Conservation (phyloP, 495 filamentous ascomycete genomes). For the Articulospora tetracladia region DNA sequence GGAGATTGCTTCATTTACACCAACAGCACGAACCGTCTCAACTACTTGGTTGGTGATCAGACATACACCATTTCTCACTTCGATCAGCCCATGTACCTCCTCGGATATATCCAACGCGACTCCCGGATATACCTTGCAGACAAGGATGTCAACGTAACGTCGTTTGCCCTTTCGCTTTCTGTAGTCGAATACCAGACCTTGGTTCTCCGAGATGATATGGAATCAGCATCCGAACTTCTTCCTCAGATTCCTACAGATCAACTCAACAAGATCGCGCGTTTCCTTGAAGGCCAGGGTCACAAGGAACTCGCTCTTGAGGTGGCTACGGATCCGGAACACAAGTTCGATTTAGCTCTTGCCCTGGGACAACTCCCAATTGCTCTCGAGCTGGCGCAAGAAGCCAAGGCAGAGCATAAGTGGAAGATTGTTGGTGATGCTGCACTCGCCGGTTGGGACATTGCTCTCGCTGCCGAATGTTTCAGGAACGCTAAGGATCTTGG, state of each 20-base stretch:
- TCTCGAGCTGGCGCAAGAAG: constrained; percentile 74
- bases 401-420: constrained; percentile 94
- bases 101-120: constrained; percentile 93
- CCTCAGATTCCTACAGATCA: constrained; percentile 80
- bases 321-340: constrained; percentile 94
- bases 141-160: constrained; percentile 89
- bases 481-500: constrained; percentile 83
- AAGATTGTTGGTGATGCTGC: constrained; percentile 94
- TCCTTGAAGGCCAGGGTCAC: constrained; percentile 95
- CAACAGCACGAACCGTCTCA: constrained; percentile 91
- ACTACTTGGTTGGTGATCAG: constrained; percentile 97
- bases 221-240: constrained; percentile 81
- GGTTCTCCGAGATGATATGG: constrained; percentile 92
- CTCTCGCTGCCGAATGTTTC: constrained; percentile 90
- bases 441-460: constrained; percentile 78
- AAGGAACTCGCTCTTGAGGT: constrained; percentile 94
- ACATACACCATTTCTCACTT: constrained; percentile 99
- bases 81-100: constrained; percentile 88
- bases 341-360: constrained; percentile 86
- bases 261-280: constrained; percentile 95
- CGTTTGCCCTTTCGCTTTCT: constrained; percentile 86
- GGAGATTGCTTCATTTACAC: constrained; percentile 99
- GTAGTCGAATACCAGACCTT: constrained; percentile 97
- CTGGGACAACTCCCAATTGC: constrained; percentile 83
- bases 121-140: constrained; percentile 89